Conservation (phyloP, 345 rosid species). For the Noccaea caerulescens region DNA sequence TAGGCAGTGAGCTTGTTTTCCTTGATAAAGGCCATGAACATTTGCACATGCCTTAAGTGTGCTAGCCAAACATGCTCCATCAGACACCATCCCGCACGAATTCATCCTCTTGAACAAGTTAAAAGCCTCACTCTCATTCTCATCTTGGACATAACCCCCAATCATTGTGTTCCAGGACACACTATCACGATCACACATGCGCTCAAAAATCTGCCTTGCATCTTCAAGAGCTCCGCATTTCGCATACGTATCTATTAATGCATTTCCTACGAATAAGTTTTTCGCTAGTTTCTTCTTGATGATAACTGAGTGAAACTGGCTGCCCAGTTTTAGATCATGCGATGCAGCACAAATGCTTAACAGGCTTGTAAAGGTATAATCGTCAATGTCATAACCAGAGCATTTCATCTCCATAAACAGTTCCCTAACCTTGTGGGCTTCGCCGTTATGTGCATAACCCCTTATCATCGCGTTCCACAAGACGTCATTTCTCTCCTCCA, state of each 20-base stretch:
- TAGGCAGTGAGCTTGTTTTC: constrained; percentile 71
- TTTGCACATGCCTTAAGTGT: constrained; percentile 82
- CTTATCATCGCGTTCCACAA: constrained; percentile 90
- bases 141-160: constrained; percentile 84
- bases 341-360: constrained; percentile 82
- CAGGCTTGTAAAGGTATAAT: constrained; percentile 82
- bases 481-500: constrained; percentile 74
- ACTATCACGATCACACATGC: constrained; percentile 56
- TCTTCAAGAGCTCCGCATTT: constrained; percentile 72
- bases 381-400: constrained; percentile 72
- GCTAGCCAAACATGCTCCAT: constrained; percentile 82
- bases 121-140: constrained; percentile 71
- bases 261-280: constrained; percentile 83
- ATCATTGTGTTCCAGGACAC: constrained; percentile 95
- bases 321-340: constrained; percentile 58
- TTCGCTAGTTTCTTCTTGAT: constrained; percentile 61
- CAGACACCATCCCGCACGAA: constrained; percentile 56
- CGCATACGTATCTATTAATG: constrained; percentile 93
- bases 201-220: constrained; percentile 76
- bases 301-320: constrained; percentile 71
- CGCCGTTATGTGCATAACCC: constrained; percentile 77
- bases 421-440: constrained; percentile 55
- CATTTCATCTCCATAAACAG: constrained; percentile 66
- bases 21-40: constrained; percentile 58
- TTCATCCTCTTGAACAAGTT: constrained; percentile 68